Evolutionary conservation across 2,329 filamentous ascomycete genomes (phyloP), one percentile per base, ranked within the genome.

Genomic region (Rhynchosporium graminicola): DNA sequence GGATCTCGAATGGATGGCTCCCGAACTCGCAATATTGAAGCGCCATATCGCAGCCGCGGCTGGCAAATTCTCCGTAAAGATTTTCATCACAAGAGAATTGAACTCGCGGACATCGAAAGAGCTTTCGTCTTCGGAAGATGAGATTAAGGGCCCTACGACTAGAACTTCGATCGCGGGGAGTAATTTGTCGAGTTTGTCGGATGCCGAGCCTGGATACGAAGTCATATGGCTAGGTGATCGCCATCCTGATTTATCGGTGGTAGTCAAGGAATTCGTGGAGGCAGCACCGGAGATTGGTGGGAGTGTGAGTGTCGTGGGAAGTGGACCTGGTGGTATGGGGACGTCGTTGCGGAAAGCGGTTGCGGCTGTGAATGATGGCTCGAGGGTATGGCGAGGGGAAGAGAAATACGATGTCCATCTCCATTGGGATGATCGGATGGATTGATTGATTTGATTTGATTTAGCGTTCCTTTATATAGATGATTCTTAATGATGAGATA

Each of bases 301-400:
- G 0, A 74, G 80, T 12, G 85, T 83, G 0, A 77, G 78, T 0
- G 83, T 89, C 0, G 80, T 85, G 70, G 85, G 81, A 0, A 88
- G 85, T 67, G 86, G 86, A 0, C 86, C 86, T 1, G 78, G 79
- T 0, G 77, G 79, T 1, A 86, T 89, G 82, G 80, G 87, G 5
- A 78, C 77, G n/a, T 83, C 86, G 59, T 68, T 88, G 62, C 76
- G 86, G 31, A 73, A 65, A 4, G 80, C 80, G 1, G 83, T 88
- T 4, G 84, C 85, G 1, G 69, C 68, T 7, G 79, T 78, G 46
- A 88, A 87, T 72, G 78, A 78, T 7, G 81, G 79, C 0, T 67
- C 70, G 0, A 80, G 77, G 66, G 84, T 87, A 9, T 87, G 83
- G 85, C 81, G 74, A 59, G 83, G 85, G 0, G 78, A 87, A 28